These are phyloP conservation scores for Shiraia sp. DNA, from an alignment of 2,329 filamentous ascomycete species.

Conservation along the genomic window DNA sequence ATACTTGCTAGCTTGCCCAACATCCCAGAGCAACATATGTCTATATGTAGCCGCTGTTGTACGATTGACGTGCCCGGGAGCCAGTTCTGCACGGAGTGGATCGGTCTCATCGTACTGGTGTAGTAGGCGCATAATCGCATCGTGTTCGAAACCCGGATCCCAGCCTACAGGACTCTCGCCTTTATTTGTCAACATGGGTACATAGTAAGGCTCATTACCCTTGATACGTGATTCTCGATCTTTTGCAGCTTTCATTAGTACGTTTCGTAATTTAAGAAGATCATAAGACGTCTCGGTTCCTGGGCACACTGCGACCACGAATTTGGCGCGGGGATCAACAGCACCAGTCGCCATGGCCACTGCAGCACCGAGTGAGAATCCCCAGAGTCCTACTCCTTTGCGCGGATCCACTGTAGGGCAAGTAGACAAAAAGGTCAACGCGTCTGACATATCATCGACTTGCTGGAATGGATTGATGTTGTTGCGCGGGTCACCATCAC, in stretches of 20 bases:
- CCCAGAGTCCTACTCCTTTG: constrained; percentile 44
- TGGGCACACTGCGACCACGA: constrained; percentile 30
- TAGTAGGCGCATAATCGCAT: too few species aligned
- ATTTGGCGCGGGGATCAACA: constrained; percentile 35
- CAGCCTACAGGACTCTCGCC: constrained; percentile 7
- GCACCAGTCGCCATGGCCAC: constrained; percentile 33
- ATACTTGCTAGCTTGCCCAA: too few species aligned
- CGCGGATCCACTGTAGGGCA: constrained; percentile 22
- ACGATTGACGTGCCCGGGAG: too few species aligned
- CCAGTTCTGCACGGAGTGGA: too few species aligned
- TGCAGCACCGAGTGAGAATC: constrained; percentile 37
- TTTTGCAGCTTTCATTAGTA: constrained; percentile 5
- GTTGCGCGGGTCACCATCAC: constrained; percentile 46
- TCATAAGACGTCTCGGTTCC: constrained; percentile 14
- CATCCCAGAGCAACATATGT: too few species aligned
- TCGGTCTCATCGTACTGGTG: too few species aligned
- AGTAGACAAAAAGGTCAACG: constrained; percentile 36
- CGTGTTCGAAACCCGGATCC: too few species aligned
- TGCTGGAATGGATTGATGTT: constrained; percentile 43
- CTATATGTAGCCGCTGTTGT: too few species aligned
- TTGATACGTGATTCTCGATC: constrained; percentile 7
- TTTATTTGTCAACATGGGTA: constrained; percentile 5
- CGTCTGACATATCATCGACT: constrained; percentile 42
- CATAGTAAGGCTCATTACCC: constrained; percentile 1
- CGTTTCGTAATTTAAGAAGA: constrained; percentile 2